Conservation (phyloP, 2,329 filamentous ascomycete genomes). For the Penicillium verrucosum region DNA sequence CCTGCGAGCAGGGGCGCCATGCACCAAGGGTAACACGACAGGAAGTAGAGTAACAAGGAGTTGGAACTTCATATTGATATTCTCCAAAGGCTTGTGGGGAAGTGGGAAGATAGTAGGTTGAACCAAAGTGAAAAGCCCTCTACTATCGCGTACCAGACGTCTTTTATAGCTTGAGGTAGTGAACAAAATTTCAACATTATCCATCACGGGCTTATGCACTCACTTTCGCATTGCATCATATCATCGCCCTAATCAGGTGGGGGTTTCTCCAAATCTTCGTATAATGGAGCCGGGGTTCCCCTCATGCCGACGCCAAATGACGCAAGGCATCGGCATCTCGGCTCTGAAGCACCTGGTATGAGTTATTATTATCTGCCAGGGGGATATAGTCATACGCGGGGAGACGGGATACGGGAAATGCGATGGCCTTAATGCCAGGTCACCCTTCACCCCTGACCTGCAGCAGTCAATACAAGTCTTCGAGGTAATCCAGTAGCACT, state of each 20-base stretch:
- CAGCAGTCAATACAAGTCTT: background rate
- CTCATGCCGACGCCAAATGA: background rate
- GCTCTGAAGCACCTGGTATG: background rate
- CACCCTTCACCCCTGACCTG: background rate
- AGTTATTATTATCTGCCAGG: background rate
- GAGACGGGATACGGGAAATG: background rate
- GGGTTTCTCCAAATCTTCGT: background rate
- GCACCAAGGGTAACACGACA: conserved; percentile 11
- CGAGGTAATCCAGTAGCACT: background rate
- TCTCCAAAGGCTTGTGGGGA: too few relatives aligned
- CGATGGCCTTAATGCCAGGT: background rate
- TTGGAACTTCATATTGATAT: conserved; percentile 15
- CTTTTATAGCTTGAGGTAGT: background rate
- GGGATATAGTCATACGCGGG: background rate
- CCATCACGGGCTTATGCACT: background rate
- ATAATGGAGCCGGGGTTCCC: background rate
- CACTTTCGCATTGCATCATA: background rate
- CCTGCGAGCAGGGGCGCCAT: conserved; percentile 24
- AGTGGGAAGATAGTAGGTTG: background rate
- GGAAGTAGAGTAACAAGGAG: conserved; percentile 1
- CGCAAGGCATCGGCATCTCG: background rate
- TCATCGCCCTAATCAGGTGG: background rate
- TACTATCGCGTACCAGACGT: background rate
- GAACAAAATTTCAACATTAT: background rate
- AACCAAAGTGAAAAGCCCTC: background rate